Percentiles rank a stretch among this genome's conserved stretches.
phyloP scores from a whole-genome alignment of 129 eudicot species.

The Apium graveolens region DNA sequence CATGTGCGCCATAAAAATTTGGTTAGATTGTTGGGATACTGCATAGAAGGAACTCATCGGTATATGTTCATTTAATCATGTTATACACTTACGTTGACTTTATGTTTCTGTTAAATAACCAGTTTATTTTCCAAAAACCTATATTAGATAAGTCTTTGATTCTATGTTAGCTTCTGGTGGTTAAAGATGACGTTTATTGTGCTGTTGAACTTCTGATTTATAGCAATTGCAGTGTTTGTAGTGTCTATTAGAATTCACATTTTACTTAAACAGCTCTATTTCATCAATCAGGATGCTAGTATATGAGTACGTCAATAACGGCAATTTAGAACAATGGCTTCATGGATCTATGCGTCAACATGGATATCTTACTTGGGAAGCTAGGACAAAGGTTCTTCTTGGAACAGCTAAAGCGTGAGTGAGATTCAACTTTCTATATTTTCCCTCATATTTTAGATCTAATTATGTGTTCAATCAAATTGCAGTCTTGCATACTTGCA shows the following conservation, averaged over 20 bases:
- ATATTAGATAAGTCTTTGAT: neutral
- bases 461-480: slow-evolving; percentile 12
- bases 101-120: neutral
- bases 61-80: slow-evolving; percentile 12
- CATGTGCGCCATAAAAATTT: slow-evolving; percentile 88
- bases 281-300: slow-evolving; percentile 60
- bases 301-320: slow-evolving; percentile 78
- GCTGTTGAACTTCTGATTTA: neutral
- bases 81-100: neutral
- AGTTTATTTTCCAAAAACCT: neutral
- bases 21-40: slow-evolving; percentile 79
- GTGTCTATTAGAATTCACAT: neutral
- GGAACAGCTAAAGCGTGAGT: slow-evolving; percentile 95
- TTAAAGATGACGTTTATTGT: neutral
- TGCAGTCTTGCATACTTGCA: slow-evolving; percentile 85
- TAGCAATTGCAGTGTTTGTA: neutral
- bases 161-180: neutral
- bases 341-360: slow-evolving; percentile 92
- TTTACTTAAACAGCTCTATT: neutral
- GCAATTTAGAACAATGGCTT: slow-evolving; percentile 90
- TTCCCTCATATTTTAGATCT: slow-evolving; percentile 13
- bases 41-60: slow-evolving; percentile 92
- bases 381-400: slow-evolving; percentile 75
- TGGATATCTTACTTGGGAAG: slow-evolving; percentile 89
- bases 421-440: slow-evolving; percentile 6